A percentile compares a stretch with the other conserved stretches of the same genome.
Evolutionary conservation across 2,329 filamentous ascomycete genomes (phyloP).

Genomic region (Fusarium transvaalense): DNA sequence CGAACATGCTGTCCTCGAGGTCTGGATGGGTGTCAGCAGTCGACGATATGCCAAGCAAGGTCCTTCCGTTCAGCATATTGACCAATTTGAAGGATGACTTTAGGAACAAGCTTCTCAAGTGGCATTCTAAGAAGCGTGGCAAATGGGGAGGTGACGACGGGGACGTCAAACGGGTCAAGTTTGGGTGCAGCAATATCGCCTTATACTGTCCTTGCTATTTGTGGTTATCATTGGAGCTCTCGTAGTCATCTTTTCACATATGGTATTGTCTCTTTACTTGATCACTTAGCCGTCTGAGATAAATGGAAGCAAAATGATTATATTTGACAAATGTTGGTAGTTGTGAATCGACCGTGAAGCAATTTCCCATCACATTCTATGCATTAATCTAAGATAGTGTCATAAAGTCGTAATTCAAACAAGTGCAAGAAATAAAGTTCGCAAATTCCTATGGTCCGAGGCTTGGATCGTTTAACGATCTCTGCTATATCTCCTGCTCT

Average conservation of each 20-base stretch:
- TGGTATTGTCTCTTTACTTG: not conserved
- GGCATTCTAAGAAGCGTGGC: no score
- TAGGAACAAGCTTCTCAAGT: no score
- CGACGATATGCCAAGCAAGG: no score
- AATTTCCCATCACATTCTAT: constrained; percentile 11
- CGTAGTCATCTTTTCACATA: not conserved
- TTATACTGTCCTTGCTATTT: no score
- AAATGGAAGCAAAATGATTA: not conserved
- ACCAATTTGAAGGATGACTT: no score
- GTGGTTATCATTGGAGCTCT: no score
- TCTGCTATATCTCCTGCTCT: constrained; percentile 42
- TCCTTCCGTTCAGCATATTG: no score
- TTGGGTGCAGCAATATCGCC: no score
- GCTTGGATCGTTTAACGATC: constrained; percentile 18
- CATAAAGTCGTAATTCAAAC: constrained; percentile 33
- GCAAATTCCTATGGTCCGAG: not conserved
- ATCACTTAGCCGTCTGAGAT: not conserved
- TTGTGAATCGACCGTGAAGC: not conserved
- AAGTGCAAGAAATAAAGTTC: constrained; percentile 14
- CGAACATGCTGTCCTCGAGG: not conserved
- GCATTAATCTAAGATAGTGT: constrained; percentile 25
- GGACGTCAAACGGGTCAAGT: no score
- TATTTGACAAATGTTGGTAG: not conserved
- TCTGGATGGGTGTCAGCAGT: no score
- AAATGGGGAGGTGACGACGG: no score